Percentiles rank a stretch among this genome's conserved stretches.
phyloP scores from a whole-genome alignment of 2,329 filamentous ascomycete genomes.

The Alternaria atra region DNA sequence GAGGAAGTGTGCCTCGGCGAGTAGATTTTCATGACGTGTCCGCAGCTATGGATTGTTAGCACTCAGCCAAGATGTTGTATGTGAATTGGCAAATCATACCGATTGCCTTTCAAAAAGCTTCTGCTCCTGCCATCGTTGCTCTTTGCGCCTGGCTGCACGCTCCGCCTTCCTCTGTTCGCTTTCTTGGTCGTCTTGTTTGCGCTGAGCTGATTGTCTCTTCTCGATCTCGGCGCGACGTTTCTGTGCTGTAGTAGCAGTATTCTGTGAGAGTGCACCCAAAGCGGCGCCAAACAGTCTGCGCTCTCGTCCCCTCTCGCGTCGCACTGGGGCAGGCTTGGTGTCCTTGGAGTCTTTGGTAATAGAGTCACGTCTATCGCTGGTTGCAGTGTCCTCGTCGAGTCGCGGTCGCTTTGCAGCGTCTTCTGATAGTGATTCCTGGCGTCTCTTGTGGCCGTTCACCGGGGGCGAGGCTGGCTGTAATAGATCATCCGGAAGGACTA shows the following conservation, averaged over 20 bases:
- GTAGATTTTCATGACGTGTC: slow-evolving; percentile 75
- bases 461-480: slow-evolving; percentile 42
- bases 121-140: slow-evolving; percentile 73
- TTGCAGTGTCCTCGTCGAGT: slow-evolving; percentile 50
- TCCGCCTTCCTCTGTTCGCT: slow-evolving; percentile 73
- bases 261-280: slow-evolving; percentile 80
- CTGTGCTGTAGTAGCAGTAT: slow-evolving; percentile 66
- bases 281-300: slow-evolving; percentile 86
- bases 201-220: slow-evolving; percentile 79
- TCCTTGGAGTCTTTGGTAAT: slow-evolving; percentile 26
- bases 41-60: slow-evolving; percentile 68
- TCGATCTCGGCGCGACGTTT: slow-evolving; percentile 82
- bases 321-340: slow-evolving; percentile 51
- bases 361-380: slow-evolving; percentile 29
- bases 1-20: slow-evolving; percentile 76
- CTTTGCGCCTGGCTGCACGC: slow-evolving; percentile 69
- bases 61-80: background rate
- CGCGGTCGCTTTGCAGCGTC: slow-evolving; percentile 63
- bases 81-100: slow-evolving; percentile 61
- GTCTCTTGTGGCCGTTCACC: slow-evolving; percentile 55
- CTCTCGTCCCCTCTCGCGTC: slow-evolving; percentile 78
- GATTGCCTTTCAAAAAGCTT: slow-evolving; percentile 77
- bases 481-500: slow-evolving; percentile 59
- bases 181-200: slow-evolving; percentile 75
- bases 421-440: slow-evolving; percentile 63